Conservation (phyloP, 2,329 filamentous ascomycete genomes). For the Fusarium pininemorale region DNA sequence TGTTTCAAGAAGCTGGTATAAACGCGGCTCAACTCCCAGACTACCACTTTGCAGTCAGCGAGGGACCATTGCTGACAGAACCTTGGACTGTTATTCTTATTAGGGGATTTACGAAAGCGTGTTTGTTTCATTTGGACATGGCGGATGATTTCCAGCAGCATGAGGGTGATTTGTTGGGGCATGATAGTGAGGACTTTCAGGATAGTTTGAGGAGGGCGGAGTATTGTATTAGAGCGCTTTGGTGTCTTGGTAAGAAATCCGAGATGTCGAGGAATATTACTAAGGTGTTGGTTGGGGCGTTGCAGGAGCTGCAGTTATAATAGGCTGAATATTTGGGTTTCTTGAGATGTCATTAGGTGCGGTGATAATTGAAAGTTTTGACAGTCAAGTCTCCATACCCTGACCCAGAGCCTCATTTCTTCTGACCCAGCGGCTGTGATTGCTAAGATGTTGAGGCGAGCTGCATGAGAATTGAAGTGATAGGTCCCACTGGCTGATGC, state of each 20-base stretch:
- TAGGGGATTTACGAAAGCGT: not conserved
- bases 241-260: not conserved
- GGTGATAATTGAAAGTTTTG: too few species aligned
- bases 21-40: not conserved
- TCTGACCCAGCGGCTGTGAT: rapidly evolving
- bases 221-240: not conserved
- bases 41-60: not conserved
- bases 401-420: not conserved
- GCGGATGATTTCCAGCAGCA: not conserved
- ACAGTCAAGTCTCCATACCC: rapidly evolving
- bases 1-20: not conserved
- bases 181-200: not conserved
- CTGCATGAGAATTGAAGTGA: not conserved
- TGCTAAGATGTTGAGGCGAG: too few species aligned
- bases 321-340: too few species aligned
- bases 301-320: not conserved
- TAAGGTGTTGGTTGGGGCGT: not conserved
- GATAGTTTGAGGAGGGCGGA: not conserved
- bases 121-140: not conserved
- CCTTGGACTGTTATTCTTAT: not conserved
- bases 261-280: not conserved
- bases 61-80: rapidly evolving
- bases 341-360: too few species aligned
- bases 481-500: not conserved
- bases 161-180: not conserved